Evolutionary conservation across 192 early-diverging fungal genomes (phyloP).

Genomic region (Gryganskiella cystojenkinii): DNA sequence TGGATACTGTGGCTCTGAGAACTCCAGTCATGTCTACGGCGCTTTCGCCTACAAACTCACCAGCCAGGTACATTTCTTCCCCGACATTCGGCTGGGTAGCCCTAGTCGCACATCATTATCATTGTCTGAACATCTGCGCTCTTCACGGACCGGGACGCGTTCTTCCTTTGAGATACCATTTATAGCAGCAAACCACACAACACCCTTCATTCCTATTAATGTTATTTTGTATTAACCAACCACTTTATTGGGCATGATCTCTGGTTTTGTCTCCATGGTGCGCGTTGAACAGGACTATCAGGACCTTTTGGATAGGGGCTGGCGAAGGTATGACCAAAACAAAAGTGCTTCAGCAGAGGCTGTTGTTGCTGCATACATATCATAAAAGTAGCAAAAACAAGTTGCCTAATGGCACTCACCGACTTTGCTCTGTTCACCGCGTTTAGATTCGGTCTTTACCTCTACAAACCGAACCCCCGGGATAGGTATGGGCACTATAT

Average conservation of each 20-base stretch:
- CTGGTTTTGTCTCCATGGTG: too few relatives aligned
- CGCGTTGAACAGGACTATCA: slow-evolving; percentile 31
- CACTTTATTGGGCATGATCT: too few relatives aligned
- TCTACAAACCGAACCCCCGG: slow-evolving; percentile 47
- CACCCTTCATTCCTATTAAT: not conserved
- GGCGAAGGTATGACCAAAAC: slow-evolving; percentile 49
- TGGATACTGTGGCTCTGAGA: slow-evolving; percentile 43
- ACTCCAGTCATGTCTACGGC: slow-evolving; percentile 42
- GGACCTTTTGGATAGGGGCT: slow-evolving; percentile 39
- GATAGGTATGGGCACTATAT: slow-evolving; percentile 33
- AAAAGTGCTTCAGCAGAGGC: too few relatives aligned
- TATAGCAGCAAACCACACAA: too few relatives aligned
- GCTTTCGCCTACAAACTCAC: slow-evolving; percentile 45
- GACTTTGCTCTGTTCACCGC: not conserved
- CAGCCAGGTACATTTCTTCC: slow-evolving; percentile 19
- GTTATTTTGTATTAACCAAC: not conserved
- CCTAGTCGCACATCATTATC: not conserved
- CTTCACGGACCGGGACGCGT: not conserved
- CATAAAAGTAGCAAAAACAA: not conserved
- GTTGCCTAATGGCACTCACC: not conserved
- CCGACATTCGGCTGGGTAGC: not conserved
- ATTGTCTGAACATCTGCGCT: too few relatives aligned
- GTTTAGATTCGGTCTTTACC: slow-evolving; percentile 41
- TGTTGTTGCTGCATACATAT: not conserved
- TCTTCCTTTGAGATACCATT: too few relatives aligned